phyloP scores from a whole-genome alignment of 768 basidiomycete genomes.

The Pseudohyphozyma bogoriensis region DNA sequence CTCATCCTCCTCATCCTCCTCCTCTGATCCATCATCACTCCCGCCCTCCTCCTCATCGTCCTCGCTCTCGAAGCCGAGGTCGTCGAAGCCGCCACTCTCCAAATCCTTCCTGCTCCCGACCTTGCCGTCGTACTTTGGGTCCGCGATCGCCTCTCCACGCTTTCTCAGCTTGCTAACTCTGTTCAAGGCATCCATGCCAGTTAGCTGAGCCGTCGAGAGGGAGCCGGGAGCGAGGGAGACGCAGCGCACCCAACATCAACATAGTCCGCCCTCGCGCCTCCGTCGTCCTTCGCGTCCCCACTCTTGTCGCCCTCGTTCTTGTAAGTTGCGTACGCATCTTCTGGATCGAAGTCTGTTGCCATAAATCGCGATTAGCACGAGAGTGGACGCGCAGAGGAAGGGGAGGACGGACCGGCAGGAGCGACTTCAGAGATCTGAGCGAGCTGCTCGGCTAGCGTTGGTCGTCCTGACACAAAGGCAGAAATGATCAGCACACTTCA shows the following conservation, averaged over 20 bases:
- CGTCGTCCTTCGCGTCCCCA: conserved; percentile 36
- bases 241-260: conserved; percentile 66
- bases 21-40: conserved; percentile 10
- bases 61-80: conserved; percentile 12
- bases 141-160: conserved; percentile 53
- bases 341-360: conserved; percentile 59
- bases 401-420: conserved; percentile 51
- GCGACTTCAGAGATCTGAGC: conserved; percentile 63
- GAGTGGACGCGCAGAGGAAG: conserved; percentile 10
- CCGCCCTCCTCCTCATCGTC: conserved; percentile 28
- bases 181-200: conserved; percentile 4
- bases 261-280: conserved; percentile 61
- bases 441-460: conserved; percentile 55
- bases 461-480: conserved; percentile 33
- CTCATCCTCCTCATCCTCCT: conserved; percentile 19
- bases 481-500: too few species aligned
- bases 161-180: conserved; percentile 64
- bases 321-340: conserved; percentile 49
- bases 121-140: conserved; percentile 69
- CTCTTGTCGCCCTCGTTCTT: conserved; percentile 40
- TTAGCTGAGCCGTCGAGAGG: neutral
- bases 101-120: conserved; percentile 43
- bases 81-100: too few species aligned
- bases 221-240: neutral
- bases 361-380: neutral